Base-by-base conservation (phyloP, 2,329 filamentous ascomycete genomes). In the Thelonectria rubi region DNA sequence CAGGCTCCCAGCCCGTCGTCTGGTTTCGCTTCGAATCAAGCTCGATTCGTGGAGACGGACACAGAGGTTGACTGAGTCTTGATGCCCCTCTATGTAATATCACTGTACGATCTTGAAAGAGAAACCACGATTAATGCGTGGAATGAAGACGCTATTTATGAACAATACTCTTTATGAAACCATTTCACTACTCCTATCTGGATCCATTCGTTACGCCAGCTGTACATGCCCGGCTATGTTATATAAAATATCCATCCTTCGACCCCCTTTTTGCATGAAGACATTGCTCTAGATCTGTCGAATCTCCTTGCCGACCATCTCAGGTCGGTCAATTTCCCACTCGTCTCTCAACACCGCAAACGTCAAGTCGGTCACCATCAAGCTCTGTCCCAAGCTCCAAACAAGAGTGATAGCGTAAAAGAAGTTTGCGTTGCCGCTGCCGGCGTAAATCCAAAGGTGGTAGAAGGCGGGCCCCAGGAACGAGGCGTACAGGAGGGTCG, bases 401-500 rank as follows among this genome's bases (percentile, higher is more conserved):
- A 99, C 95, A n/a, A 99, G 81, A 0, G 95, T 99, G 71, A 99
- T 98, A 67, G 95, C 95, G 75, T 99, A 99, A 80, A 99, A 99
- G 80, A 99, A 99, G 76, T 99, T 99, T 61, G 95, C 95, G 72
- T 99, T 99, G 26, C 95, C 95, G 58, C 93, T 97, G 51, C 95
- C 95, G 2, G 95, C 95, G 74, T 98, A 99, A 60, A 99, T 94
- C 95, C 95, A 99, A 5, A 99, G 82, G 74, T 99, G 90, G 76
- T 98, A 97, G 75, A 99, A 99, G 0, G 94, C 93, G 1, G 95
- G 95, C 0, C 95, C 95, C 0, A 99, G 84, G 64, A 97, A 89
- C 3, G 90, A 91, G 21, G 93, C 90, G 76, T 99, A 99, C 10
- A 98, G 80, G 40, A 99, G 84, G 2, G 91, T 91, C 0, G 93